These are phyloP conservation scores for Shiraia bambusicola DNA, from an alignment of 2,329 filamentous ascomycete species.

Conservation along the genomic window DNA sequence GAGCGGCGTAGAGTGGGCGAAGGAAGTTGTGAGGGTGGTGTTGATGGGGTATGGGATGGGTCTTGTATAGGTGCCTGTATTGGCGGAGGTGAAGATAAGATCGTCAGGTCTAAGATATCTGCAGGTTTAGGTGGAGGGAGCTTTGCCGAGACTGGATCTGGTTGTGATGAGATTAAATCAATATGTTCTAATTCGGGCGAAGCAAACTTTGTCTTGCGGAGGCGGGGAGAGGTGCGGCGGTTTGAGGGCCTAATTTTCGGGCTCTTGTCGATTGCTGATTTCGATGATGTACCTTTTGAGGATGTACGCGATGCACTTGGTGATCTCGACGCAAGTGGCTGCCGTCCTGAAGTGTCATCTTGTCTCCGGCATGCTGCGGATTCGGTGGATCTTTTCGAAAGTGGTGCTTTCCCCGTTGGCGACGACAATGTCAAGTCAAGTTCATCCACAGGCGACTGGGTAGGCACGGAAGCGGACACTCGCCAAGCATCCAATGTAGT, in stretches of 20 bases:
- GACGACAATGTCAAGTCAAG: slow-evolving; percentile 36
- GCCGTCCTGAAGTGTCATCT: slow-evolving; percentile 10
- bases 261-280: slow-evolving; percentile 6
- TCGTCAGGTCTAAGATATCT: slow-evolving; percentile 27
- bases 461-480: slow-evolving; percentile 14
- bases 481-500: slow-evolving; percentile 37
- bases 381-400: neutral
- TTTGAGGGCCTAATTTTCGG: slow-evolving; percentile 2
- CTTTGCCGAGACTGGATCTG: neutral
- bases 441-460: slow-evolving; percentile 24
- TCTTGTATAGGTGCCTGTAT: neutral
- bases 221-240: slow-evolving; percentile 27
- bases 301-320: slow-evolving; percentile 26
- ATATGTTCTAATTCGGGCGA: slow-evolving; percentile 25
- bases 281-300: slow-evolving; percentile 9
- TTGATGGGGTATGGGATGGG: neutral
- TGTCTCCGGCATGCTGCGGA: slow-evolving; percentile 6
- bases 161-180: slow-evolving; percentile 23
- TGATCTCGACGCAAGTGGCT: slow-evolving; percentile 29
- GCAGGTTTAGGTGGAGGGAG: slow-evolving; percentile 12
- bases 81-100: slow-evolving; percentile 15
- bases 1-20: slow-evolving; percentile 18
- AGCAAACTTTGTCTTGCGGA: slow-evolving; percentile 16
- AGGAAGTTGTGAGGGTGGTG: neutral
- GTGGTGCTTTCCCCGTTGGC: slow-evolving; percentile 7